Base-by-base conservation (phyloP, 305 asterid species). In the Plantago rigida region DNA sequence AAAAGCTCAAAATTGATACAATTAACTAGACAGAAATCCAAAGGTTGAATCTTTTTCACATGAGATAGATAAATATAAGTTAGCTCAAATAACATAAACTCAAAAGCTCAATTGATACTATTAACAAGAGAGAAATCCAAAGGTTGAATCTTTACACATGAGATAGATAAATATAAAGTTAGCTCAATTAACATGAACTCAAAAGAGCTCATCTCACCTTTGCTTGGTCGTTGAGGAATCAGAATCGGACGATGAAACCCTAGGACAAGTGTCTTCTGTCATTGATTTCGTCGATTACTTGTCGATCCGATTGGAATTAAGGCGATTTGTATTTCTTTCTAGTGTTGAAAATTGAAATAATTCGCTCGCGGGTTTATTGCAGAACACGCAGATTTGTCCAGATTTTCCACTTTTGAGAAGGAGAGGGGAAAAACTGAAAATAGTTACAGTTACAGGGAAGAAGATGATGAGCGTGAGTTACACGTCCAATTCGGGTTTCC, bases 141-240 rank as follows among this genome's bases (percentile, higher is more conserved):
- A 12, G 51, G 19, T 17, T 9, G 45, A 39, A 39, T 8, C 45
- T 39, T 7, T 39, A 8, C 8, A 2, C 1, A 6, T 9, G 45
- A 12, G 2, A 17, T 39, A 29, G 19, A 17, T 45, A 47, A 8
- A 50, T 42, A 56, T 24, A 46, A 56, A 9, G 19, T 17, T 14
- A 3, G 47, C 22, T 1, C 1, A 17, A 4, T 57, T 0, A 3
- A 49, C 9, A 5, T 10, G 44, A 59, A 55, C 14, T 53, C 3
- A 60, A 29, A 17, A 42, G 3, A 39, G 13, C 56, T 10, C 22
- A 62, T 45, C 57, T n/a, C 36, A 90, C 97, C 97, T 90, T 72
- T 81, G 89, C 66, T 90, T 87, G 56, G 88, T 69, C 42, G 79
- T 66, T 22, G 93, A 80, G 47, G 92, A 77, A 72, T 80, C 81